Base-by-base conservation (phyloP, 495 filamentous ascomycete species). In the Hypoxylon crocopeplum region DNA sequence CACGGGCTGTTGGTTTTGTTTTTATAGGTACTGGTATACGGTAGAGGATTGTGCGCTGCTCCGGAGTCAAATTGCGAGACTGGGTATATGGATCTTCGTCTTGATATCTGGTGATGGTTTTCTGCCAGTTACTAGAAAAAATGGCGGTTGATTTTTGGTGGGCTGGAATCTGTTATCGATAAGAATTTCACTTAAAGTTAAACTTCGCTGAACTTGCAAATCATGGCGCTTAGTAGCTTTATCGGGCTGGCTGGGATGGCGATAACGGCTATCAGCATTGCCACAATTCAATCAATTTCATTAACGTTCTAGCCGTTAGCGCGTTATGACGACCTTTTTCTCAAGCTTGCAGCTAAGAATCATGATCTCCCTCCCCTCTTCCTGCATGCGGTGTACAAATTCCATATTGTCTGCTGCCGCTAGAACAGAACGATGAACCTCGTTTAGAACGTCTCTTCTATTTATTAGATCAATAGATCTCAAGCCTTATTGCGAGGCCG, bases 161-260 rank as follows among this genome's bases (percentile, higher is more conserved):
- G 27, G 51, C 46, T 47, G 46, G 40, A 64, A 50, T 50, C 39
- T 5, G 7, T 53, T 64, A 65, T 64, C 71, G 72, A 75, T 71
- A 75, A n/a, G n/a, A n/a, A n/a, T n/a, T n/a, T n/a, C n/a, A 70
- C 15, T 15, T 29, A 29, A 29, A 29, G 25, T n/a, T n/a, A n/a
- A n/a, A n/a, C n/a, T n/a, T n/a, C n/a, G n/a, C n/a, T n/a, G n/a
- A n/a, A n/a, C n/a, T n/a, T n/a, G n/a, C n/a, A n/a, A n/a, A n/a
- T n/a, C n/a, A 13, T 25, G 20, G 30, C 39, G 15, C 15, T 41
- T 22, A 20, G 53, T 60, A 39, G 52, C 40, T 40, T 60, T 52
- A 49, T 61, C 16, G 29, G 39, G 27, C 25, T 12, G 22, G 24
- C n/a, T 29, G 24, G 36, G 30, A 13, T 16, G 24, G 34, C 34